A percentile compares a stretch with the other conserved stretches of the same genome.
phyloP scores from a whole-genome alignment of 2,329 filamentous ascomycete genomes.

The Sporothrix euskadiensis region DNA sequence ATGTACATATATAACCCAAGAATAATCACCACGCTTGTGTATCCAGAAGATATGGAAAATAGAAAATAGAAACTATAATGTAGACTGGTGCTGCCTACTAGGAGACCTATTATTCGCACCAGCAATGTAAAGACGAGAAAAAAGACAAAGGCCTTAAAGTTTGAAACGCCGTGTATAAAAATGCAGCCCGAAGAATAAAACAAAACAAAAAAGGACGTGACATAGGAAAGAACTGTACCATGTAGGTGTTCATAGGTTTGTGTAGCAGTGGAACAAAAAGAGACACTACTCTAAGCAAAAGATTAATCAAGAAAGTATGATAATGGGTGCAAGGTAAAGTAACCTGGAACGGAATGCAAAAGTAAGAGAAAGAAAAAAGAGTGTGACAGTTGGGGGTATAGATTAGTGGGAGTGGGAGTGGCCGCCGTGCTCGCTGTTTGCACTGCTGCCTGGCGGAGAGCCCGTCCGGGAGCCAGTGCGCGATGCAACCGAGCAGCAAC shows the following conservation, averaged over 20 bases:
- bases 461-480: constrained; percentile 36
- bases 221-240: background rate
- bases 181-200: background rate
- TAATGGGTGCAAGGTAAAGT: background rate
- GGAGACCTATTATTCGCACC: background rate
- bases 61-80: background rate
- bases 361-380: background rate
- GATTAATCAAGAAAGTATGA: background rate
- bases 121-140: background rate
- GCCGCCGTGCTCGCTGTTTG: constrained; percentile 40
- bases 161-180: background rate
- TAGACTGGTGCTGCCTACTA: background rate
- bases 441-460: constrained; percentile 40
- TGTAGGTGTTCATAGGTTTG: background rate
- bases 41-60: background rate
- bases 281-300: background rate
- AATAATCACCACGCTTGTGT: background rate
- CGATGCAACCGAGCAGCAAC: constrained; percentile 49
- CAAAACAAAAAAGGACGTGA: background rate
- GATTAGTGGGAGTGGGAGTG: constrained; percentile 30
- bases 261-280: background rate
- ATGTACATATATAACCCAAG: background rate
- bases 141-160: background rate
- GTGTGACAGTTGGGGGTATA: background rate
- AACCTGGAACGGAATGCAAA: background rate